phyloP scores from a whole-genome alignment of 202 grass and related monocot genomes.

The Setaria viridis region DNA sequence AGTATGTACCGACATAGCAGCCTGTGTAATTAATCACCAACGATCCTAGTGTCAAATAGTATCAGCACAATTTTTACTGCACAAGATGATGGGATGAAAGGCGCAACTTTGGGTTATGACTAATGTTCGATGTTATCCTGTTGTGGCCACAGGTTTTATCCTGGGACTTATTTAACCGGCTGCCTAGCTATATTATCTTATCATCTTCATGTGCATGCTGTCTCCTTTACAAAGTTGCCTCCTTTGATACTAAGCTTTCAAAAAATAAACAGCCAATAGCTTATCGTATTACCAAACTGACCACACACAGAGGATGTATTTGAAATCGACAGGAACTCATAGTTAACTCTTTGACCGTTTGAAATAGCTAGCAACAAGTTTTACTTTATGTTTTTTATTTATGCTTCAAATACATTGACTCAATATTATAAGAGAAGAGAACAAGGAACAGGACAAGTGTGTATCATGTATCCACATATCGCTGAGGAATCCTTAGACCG shows the following conservation, averaged over 20 bases:
- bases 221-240: slow-evolving; percentile 35
- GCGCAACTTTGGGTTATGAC: slow-evolving; percentile 3
- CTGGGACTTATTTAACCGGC: slow-evolving; percentile 24
- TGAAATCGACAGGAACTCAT: slow-evolving; percentile 11
- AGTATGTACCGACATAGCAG: not conserved
- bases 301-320: not conserved
- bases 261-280: slow-evolving; percentile 10
- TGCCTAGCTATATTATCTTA: slow-evolving; percentile 31
- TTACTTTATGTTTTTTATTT: slow-evolving; percentile 26
- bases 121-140: slow-evolving; percentile 24
- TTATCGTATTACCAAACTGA: slow-evolving; percentile 20
- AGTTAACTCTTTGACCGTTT: slow-evolving; percentile 22
- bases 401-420: not conserved
- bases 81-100: slow-evolving; percentile 1
- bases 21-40: not conserved
- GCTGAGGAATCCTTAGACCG: not conserved
- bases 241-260: slow-evolving; percentile 45
- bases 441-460: slow-evolving; percentile 32
- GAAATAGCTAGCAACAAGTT: slow-evolving; percentile 4
- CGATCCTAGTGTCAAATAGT: not conserved
- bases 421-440: not conserved
- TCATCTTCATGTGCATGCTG: slow-evolving; percentile 6
- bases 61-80: not conserved
- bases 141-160: slow-evolving; percentile 21
- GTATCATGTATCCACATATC: slow-evolving; percentile 26